Evolutionary conservation across 352 stramenopile species (phyloP).

Genomic region (Pseudoperonospora humuli): DNA sequence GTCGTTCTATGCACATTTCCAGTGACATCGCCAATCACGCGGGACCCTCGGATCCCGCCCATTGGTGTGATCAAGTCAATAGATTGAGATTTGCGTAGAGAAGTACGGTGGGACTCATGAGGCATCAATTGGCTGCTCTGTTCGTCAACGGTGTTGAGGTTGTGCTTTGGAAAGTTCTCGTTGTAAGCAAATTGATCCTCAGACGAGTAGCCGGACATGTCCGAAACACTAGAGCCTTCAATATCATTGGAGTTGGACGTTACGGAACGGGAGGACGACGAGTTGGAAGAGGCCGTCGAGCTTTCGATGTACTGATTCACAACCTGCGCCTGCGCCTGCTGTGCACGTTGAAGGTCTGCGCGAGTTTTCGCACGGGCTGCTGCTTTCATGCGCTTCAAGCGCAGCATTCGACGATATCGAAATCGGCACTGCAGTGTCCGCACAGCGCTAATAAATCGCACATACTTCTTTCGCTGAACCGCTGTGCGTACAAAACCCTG

Average conservation of each 20-base stretch:
- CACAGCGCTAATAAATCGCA: conserved; percentile 40
- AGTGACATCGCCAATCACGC: conserved; percentile 34
- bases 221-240: conserved; percentile 39
- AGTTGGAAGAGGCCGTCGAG: conserved; percentile 63
- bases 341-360: conserved; percentile 13
- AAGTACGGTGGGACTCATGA: conserved; percentile 21
- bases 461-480: conserved; percentile 45
- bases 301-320: conserved; percentile 52
- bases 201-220: conserved; percentile 46
- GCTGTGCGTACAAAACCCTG: conserved; percentile 54
- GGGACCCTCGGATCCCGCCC: conserved; percentile 27
- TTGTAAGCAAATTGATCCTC: conserved; percentile 58
- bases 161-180: conserved; percentile 46
- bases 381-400: conserved; percentile 15
- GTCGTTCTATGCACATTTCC: conserved; percentile 12
- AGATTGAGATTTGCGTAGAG: conserved; percentile 44
- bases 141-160: conserved; percentile 65
- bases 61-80: conserved; percentile 40
- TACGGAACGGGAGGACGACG: conserved; percentile 40
- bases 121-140: conserved; percentile 49
- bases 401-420: conserved; percentile 36
- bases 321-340: conserved; percentile 25
- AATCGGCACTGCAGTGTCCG: conserved; percentile 68
- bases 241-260: conserved; percentile 74
- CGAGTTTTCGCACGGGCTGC: conserved; percentile 22